Evolutionary conservation across 441 rosid genomes (phyloP).

Genomic region (Jatropha podagrica): DNA sequence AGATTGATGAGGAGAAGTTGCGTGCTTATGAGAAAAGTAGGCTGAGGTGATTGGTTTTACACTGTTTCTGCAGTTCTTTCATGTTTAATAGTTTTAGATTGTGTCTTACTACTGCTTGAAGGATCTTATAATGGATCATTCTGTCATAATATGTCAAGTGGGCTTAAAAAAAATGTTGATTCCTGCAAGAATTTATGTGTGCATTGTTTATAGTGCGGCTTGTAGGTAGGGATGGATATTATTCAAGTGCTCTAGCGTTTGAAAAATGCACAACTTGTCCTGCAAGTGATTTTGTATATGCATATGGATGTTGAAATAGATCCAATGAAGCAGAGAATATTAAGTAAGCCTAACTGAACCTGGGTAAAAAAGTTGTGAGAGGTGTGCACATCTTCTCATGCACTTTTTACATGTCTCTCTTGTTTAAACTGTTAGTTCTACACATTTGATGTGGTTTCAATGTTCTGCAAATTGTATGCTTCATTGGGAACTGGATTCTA

Average conservation of each 20-base stretch:
- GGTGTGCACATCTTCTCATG: not conserved
- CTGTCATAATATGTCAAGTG: not conserved
- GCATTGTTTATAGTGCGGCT: not conserved
- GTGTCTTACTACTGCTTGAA: not conserved
- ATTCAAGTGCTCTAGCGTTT: not conserved
- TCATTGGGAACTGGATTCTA: not conserved
- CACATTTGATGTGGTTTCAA: not conserved
- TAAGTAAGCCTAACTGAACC: not conserved
- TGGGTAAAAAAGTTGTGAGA: not conserved
- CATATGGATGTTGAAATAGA: not conserved
- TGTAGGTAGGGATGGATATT: not conserved
- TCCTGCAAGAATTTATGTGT: not conserved
- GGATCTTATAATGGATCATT: not conserved
- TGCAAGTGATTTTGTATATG: not conserved
- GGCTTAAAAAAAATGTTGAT: not conserved
- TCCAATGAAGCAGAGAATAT: too few species aligned
- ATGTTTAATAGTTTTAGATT: not conserved
- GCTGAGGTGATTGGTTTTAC: constrained; percentile 41
- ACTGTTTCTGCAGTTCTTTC: constrained; percentile 13
- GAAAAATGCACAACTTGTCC: not conserved
- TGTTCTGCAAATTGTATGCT: not conserved
- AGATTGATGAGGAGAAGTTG: constrained; percentile 48
- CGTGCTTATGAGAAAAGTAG: constrained; percentile 61
- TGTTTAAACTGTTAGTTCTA: not conserved
- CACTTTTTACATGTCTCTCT: not conserved